Base-by-base conservation (phyloP, 495 filamentous ascomycete species). In the Penicillium parvum region DNA sequence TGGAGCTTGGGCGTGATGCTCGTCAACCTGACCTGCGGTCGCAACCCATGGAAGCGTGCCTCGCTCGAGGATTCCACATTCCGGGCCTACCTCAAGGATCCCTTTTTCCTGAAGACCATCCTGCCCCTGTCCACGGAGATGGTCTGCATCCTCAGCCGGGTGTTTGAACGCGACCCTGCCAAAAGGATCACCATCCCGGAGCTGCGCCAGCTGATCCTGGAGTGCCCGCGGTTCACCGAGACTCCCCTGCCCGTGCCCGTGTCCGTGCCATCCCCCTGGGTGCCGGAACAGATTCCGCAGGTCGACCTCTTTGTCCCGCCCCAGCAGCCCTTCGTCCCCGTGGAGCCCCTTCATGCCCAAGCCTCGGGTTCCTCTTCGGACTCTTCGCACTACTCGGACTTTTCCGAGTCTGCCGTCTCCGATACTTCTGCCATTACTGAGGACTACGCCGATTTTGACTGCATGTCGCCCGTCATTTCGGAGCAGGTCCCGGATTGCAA, bases 31-130 rank as follows among this genome's bases (percentile, higher is more conserved):
- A 94, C 90, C 45, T 97, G 92, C 74, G 91, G 92, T 59, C 86
- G 94, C 53, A 99, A 99, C 67, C 92, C 92, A 49, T 99, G 92
- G 92, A 97, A 96, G 68, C 82, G 90, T 47, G 94, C 92, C 39
- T 94, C 86, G 8, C 66, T 81, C 50, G 88, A 95, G 58, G 94
- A 99, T 66, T 88, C 90, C 49, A 97, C 94, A 17, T 99, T 96
- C 77, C 82, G 84, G 60, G 92, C 91, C 22, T 99, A 86, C 62
- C 73, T 86, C 47, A 84, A 83, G 73, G 88, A 90, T 61, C 82
- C 79, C 28, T 83, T 81, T 51, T 97, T 97, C 70, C 74, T 99
- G 39, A 84, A 86, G 69, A 84, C 90, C 45, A 99, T 99, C 51
- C 74, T 99, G 28, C 94, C 92, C 14, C 64, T 99, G 55, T 94